A percentile compares a stretch with the other conserved stretches of the same genome.
Conservation (phyloP, 768 basidiomycete species). For the Steccherinum ochraceum region DNA sequence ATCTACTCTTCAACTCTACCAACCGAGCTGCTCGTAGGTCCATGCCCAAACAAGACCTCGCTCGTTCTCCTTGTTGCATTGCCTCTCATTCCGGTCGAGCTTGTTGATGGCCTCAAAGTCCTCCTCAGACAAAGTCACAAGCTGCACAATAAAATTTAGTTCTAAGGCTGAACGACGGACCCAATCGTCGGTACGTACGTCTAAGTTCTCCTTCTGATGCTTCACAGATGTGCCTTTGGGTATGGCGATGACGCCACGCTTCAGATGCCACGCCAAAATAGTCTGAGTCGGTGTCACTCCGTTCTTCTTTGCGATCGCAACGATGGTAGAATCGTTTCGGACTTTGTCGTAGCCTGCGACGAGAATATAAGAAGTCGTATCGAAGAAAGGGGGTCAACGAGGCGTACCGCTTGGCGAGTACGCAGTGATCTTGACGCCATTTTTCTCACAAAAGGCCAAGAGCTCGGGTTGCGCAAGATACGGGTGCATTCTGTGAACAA, state of each 20-base stretch:
- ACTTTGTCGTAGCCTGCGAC: slow-evolving; percentile 35
- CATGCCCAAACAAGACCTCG: slow-evolving; percentile 29
- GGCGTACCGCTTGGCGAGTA: slow-evolving; percentile 41
- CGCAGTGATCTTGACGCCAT: slow-evolving; percentile 41
- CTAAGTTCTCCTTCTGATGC: not conserved
- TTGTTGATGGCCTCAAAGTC: slow-evolving; percentile 27
- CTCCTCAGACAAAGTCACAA: slow-evolving; percentile 25
- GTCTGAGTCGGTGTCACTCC: slow-evolving; percentile 40
- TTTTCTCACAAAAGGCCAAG: slow-evolving; percentile 35
- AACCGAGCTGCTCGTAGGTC: slow-evolving; percentile 34
- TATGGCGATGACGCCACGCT: slow-evolving; percentile 36
- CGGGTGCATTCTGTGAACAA: slow-evolving; percentile 39
- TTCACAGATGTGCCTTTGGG: slow-evolving; percentile 34
- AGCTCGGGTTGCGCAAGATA: slow-evolving; percentile 43
- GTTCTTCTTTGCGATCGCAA: slow-evolving; percentile 41
- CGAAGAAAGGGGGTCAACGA: slow-evolving; percentile 20
- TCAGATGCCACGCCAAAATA: slow-evolving; percentile 45
- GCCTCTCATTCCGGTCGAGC: slow-evolving; percentile 27
- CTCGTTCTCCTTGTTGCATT: slow-evolving; percentile 25
- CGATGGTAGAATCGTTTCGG: slow-evolving; percentile 38
- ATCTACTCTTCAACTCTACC: too few relatives aligned
- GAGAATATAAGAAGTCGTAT: slow-evolving; percentile 32
- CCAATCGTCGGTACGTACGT: slow-evolving; percentile 25
- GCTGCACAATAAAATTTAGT: slow-evolving; percentile 11
- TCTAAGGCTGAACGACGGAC: not conserved